Base-by-base conservation (phyloP, 345 rosid genomes). In the Brassica rapa region DNA sequence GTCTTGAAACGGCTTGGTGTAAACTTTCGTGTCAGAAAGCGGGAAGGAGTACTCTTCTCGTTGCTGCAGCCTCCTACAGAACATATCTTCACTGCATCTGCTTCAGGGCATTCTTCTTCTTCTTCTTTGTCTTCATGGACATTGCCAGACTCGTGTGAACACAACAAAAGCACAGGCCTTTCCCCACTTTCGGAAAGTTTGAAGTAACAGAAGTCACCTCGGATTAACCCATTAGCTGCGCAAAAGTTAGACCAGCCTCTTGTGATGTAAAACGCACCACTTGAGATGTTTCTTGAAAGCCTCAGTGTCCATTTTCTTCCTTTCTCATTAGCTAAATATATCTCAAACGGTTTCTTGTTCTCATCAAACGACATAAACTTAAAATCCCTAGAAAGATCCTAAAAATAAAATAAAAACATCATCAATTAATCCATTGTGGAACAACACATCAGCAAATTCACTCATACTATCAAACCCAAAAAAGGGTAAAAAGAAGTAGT, bases 261-360 rank as follows among this genome's bases (percentile, higher is more conserved):
- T 79, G 74, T 67, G 70, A 79, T 79, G 64, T 73, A 73, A 61
- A 67, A 79, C 57, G 35, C 78, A 79, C 70, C 49, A 49, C 19
- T 79, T 68, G 82, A 67, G 9, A 0, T 61, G 78, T 79, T 79
- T 67, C 14, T 68, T 0, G 78, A n/a, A 68, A 73, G 65, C 12
- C 25, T 2, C 70, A 73, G 12, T 4, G 65, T 61, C 78, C 82
- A 62, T 61, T 6, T 73, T 73, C 82, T 68, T 46, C 78, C 78
- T 15, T 61, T 9, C 65, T 49, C 70, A 12, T 79, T 73, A 6
- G 21, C 70, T 12, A 79, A 6, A 51, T 79, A 56, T 62, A 79
- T 73, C 74, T 79, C 82, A 79, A 21, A 0, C 1, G 25, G n/a
- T 51, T 68, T 79, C 8, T 10, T 41, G 15, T 61, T 9, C 70